Conservation (phyloP, 129 eudicot species). For the Scalesia atractyloides region DNA sequence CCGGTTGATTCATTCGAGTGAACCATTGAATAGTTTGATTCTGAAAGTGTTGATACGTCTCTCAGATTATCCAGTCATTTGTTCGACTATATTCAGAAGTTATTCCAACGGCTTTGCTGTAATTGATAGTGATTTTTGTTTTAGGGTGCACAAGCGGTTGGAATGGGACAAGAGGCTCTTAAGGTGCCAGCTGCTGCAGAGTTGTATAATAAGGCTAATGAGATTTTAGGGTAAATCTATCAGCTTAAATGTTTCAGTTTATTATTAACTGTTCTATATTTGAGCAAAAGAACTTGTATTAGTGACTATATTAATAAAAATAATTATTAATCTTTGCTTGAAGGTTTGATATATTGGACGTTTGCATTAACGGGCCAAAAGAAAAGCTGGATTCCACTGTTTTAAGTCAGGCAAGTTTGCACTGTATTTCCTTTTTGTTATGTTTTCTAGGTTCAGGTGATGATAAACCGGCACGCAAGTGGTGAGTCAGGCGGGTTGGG, state of each 20-base stretch:
- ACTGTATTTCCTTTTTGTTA: constrained; percentile 14
- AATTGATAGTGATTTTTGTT: constrained; percentile 8
- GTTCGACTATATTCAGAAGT: too few species aligned
- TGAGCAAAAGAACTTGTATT: not conserved
- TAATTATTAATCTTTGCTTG: constrained; percentile 17
- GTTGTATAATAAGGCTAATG: constrained; percentile 78
- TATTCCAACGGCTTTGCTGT: too few species aligned
- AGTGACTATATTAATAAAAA: not conserved
- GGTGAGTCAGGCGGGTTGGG: not conserved
- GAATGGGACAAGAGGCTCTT: constrained; percentile 92
- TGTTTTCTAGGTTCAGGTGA: constrained; percentile 3
- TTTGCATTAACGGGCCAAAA: constrained; percentile 89
- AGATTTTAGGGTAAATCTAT: constrained; percentile 54
- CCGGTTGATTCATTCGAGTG: too few species aligned
- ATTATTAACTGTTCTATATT: not conserved
- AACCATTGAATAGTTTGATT: too few species aligned
- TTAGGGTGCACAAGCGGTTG: constrained; percentile 98
- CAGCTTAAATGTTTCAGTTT: constrained; percentile 2
- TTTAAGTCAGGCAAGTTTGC: constrained; percentile 71
- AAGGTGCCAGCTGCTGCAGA: constrained; percentile 95
- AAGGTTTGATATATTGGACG: constrained; percentile 93
- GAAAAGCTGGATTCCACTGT: constrained; percentile 94
- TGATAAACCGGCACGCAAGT: not conserved
- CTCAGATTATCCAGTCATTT: too few species aligned
- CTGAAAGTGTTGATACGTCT: too few species aligned